Base-by-base conservation (phyloP, 371 early-diverging fungal species). In the Lichtheimia corymbifera region DNA sequence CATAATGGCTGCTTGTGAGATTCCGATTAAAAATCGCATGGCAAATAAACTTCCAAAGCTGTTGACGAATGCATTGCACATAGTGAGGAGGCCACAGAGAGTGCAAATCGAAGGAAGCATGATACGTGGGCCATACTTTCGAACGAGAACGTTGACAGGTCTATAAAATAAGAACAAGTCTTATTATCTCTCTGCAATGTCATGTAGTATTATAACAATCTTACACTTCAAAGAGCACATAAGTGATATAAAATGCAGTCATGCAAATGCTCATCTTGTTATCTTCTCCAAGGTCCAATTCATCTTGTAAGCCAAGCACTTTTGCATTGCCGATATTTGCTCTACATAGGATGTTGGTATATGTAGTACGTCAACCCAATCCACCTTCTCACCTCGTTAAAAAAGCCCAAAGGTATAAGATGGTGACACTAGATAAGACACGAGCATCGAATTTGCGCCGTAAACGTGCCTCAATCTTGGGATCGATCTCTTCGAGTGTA, bases 41-140 rank as follows among this genome's bases (percentile, higher is more conserved):
- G 55, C 61, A 7, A 64, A 54, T 13, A 68, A n/a, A n/a, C 61
- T 59, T 15, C 58, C 62, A 53, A 69, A 73, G 41, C 47, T 60
- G 3, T 64, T 63, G 45, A 61, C 62, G n/a, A 67, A 66, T 1
- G 66, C 72, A 70, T 84, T 70, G 24, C 65, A 66, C 67, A 75
- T 73, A 58, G 81, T 77, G 54, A 82, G 65, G 27, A 78, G 61
- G 18, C 88, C 86, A 80, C 85, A 87, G 1, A 65, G 50, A 17
- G 82, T 47, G 67, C 78, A 79, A 45, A 85, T 80, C 13, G 77
- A 40, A 3, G 81, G 58, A 44, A 86, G 64, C 84, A 79, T 79
- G 18, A 64, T 55, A 3, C 72, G 43, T 0, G 84, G 82, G 1
- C 76, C 69, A 45, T 58, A 68, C 44, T 35, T 35, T 35, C 35